Evolutionary conservation across 495 filamentous ascomycete species (phyloP), one percentile per base, ranked within the genome.

Genomic region (Neurospora sp.): DNA sequence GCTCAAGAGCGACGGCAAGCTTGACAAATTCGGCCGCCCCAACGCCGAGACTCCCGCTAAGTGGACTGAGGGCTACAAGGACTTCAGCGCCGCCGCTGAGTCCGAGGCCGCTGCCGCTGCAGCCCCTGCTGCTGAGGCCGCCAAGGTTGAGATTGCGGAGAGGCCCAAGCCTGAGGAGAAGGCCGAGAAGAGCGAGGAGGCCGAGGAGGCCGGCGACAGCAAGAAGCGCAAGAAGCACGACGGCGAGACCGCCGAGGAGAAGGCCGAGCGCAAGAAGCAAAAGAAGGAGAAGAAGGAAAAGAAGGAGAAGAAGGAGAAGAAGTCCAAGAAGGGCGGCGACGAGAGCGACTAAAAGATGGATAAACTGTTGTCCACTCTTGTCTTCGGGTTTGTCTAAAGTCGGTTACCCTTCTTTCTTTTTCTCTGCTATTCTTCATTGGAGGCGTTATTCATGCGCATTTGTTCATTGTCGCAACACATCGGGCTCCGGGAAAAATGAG

Each of bases 1-100:
- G 89, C 89, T 99, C 85, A 98, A 98, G 88, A 92, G 92, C n/a
- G 91, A 91, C 75, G 96, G 96, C 81, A 95, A 97, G 85, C 90
- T 99, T 36, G 96, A 99, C 86, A 99, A 99, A 89, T 98, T 89
- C 75, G 96, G 96, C 72, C 89, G 95, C 54, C 82, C 92, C 70
- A 99, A 98, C 82, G 95, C 97, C 79, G 87, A 89, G 71, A 99
- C 96, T 9, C 96, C 96, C 34, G 89, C 92, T 69, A 90, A 94
- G 81, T 99, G 96, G 96, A 94, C 91, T 75, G 84, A 86, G 62
- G 90, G 91, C 42, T 97, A 98, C 87, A 94, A 91, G 81, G 96
- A 99, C 84, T 97, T 89, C 86, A 91, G 85, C 78, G 85, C 84
- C 11, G 81, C 81, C 21, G 77, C 83, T 17, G 72, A 73, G 24